Evolutionary conservation across 2,329 filamentous ascomycete species (phyloP).

Genomic region (Ascochyta lentis): DNA sequence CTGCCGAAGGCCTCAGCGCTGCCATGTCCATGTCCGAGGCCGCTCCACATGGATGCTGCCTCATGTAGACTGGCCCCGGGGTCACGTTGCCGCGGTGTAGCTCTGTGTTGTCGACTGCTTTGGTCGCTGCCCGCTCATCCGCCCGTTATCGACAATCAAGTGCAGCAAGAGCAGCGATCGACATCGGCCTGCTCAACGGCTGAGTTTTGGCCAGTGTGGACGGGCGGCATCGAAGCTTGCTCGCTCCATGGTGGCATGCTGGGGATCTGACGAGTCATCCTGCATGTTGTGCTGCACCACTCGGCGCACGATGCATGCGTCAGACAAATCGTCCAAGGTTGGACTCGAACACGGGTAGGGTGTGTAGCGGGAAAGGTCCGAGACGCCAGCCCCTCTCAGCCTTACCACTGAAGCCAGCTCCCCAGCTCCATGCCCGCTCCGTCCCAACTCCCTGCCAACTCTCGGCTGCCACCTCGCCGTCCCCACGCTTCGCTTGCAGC

Average conservation of each 20-base stretch:
- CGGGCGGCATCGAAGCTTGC: constrained; percentile 5
- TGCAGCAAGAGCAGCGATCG: constrained; percentile 22
- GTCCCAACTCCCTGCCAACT: constrained; percentile 2
- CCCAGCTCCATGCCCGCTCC: not conserved
- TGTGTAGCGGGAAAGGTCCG: constrained; percentile 21
- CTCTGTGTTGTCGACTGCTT: too few relatives aligned
- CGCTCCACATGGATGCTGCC: constrained; percentile 14
- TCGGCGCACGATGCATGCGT: constrained; percentile 23
- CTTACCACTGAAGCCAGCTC: constrained; percentile 22
- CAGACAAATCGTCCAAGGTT: constrained; percentile 20
- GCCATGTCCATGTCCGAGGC: constrained; percentile 20
- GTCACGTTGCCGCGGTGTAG: constrained; percentile 1
- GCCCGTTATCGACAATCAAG: constrained; percentile 29
- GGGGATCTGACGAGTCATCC: constrained; percentile 20
- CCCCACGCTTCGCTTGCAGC: constrained; percentile 23
- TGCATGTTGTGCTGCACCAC: constrained; percentile 25
- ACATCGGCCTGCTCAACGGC: constrained; percentile 20
- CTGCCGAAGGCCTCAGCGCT: constrained; percentile 27
- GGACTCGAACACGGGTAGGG: constrained; percentile 19
- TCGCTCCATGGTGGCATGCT: constrained; percentile 8
- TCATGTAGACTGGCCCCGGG: constrained; percentile 5
- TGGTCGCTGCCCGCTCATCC: constrained; percentile 27
- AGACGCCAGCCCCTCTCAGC: constrained; percentile 26
- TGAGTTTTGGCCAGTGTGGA: constrained; percentile 18
- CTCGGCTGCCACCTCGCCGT: constrained; percentile 11